phyloP scores from a whole-genome alignment of 78 protist genomes.

The Polysphondylium violaceum region DNA sequence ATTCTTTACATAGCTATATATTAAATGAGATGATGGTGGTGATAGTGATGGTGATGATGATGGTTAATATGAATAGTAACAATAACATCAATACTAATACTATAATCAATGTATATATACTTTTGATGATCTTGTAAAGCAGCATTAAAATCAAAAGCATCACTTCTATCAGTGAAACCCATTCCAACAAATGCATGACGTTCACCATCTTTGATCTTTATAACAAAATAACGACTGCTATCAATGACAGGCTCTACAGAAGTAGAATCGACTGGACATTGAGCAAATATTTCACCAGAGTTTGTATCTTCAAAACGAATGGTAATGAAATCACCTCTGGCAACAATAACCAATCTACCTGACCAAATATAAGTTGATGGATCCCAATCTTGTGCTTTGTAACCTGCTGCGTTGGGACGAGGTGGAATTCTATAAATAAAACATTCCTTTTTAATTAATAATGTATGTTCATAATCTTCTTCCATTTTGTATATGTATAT shows the following conservation, averaged over 20 bases:
- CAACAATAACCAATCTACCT: constrained; percentile 73
- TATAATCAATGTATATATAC: too few species aligned
- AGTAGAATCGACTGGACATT: constrained; percentile 78
- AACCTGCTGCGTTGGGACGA: constrained; percentile 68
- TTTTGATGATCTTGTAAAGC: constrained; percentile 86
- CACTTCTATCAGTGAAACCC: constrained; percentile 86
- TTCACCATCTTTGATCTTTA: constrained; percentile 81
- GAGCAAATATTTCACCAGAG: constrained; percentile 83
- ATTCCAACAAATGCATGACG: constrained; percentile 87
- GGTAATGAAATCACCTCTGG: constrained; percentile 58
- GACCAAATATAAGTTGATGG: constrained; percentile 74
- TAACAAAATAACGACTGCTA: constrained; percentile 87
- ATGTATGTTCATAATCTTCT: constrained; percentile 78
- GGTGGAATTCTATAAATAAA: constrained; percentile 88
- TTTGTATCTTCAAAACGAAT: constrained; percentile 73
- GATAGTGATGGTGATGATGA: neutral
- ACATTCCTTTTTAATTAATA: constrained; percentile 79
- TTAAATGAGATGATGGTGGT: neutral
- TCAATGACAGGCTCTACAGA: constrained; percentile 86
- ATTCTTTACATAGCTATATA: constrained; percentile 57
- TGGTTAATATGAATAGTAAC: neutral
- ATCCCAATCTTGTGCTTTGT: constrained; percentile 87
- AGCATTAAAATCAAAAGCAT: constrained; percentile 88
- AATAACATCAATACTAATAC: too few species aligned
- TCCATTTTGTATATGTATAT: too few species aligned